Base-by-base conservation (phyloP, 176 grass and related monocot genomes). In the Panicum miliaceum region DNA sequence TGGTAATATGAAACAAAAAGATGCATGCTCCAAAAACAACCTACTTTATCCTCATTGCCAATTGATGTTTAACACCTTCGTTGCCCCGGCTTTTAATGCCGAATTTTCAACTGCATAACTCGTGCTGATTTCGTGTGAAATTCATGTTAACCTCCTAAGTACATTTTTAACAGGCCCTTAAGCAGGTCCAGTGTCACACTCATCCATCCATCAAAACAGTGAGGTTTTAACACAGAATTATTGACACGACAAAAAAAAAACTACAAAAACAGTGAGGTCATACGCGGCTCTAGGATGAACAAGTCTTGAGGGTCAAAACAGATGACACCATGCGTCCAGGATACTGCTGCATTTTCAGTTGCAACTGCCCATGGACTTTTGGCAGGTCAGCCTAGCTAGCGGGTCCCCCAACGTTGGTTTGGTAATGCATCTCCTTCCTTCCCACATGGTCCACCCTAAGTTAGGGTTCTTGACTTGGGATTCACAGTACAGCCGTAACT, bases 321-420 rank as follows among this genome's bases (percentile, higher is more conserved):
- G 68, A 85, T 89, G 90, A 95, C 82, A 81, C 53, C 68, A 92
- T 82, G 71, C 46, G 69, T 72, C 16, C 45, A 51, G 85, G 51
- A 84, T 92, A 12, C 76, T 71, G 75, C 72, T 72, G 50, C 81
- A 93, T 64, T 86, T 75, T 93, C 84, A 90, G 88, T 90, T 90
- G 62, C 61, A 93, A 93, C 94, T 96, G 86, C 90, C 82, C 94
- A 80, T 87, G 77, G 88, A 96, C 91, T 91, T 91, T 87, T 87
- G 81, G 75, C 71, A 87, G 90, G 90, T 93, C 88, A 93, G 85
- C 83, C 88, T 89, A 76, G 67, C 57, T 9, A 42, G 58, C 56
- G 72, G 15, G 43, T 0, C 22, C 75, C 75, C 75, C 70, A 27
- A 57, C 34, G 59, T 47, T 64, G 65, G 76, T 80, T 87, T 86